These are phyloP conservation scores for Lagenidium giganteum DNA, from an alignment of 352 stramenopile species.

Conservation along the genomic window DNA sequence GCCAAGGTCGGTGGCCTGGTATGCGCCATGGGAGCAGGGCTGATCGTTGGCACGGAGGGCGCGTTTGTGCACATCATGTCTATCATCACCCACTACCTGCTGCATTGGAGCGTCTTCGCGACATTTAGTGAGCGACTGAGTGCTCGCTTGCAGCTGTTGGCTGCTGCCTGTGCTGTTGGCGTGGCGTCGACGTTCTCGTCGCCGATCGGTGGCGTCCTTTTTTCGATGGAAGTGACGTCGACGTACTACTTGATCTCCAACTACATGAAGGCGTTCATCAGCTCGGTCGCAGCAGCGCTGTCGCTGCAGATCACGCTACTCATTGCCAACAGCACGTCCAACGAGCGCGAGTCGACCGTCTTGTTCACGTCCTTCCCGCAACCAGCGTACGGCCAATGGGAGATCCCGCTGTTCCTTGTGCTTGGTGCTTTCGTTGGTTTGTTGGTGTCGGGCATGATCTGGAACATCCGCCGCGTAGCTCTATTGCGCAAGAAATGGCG, in stretches of 20 bases:
- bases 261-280: conserved; percentile 89
- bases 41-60: conserved; percentile 97
- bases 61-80: conserved; percentile 98
- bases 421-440: conserved; percentile 59
- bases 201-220: conserved; percentile 92
- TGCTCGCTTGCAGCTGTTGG: conserved; percentile 83
- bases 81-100: conserved; percentile 89
- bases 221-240: conserved; percentile 91
- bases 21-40: conserved; percentile 89
- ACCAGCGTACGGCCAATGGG: conserved; percentile 59
- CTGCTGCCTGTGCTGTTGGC: conserved; percentile 88
- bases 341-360: conserved; percentile 39
- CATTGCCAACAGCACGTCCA: conserved; percentile 45
- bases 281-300: conserved; percentile 63
- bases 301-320: conserved; percentile 74
- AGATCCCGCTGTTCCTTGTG: conserved; percentile 64
- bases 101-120: conserved; percentile 69
- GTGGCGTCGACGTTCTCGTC: conserved; percentile 92
- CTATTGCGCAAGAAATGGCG: conserved; percentile 18
- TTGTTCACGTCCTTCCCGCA: conserved; percentile 42
- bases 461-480: conserved; percentile 49
- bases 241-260: conserved; percentile 89
- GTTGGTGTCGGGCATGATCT: conserved; percentile 49
- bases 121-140: conserved; percentile 75
- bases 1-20: conserved; percentile 92